Conservation (phyloP, 208 protist species). For the Trypanosoma grayi region DNA sequence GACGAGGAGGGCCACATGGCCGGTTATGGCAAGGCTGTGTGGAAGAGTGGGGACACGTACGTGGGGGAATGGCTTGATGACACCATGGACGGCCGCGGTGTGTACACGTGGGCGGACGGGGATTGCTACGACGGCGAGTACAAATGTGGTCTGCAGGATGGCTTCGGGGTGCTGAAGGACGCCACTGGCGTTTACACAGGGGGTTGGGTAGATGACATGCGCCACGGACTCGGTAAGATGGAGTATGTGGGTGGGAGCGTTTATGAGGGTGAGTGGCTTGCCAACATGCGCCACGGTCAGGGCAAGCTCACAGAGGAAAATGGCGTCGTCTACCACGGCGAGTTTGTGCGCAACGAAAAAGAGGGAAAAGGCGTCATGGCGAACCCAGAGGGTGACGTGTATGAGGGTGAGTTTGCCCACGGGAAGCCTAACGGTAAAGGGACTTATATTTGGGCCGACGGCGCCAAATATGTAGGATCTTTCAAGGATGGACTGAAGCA, state of each 20-base stretch:
- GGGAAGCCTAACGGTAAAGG: slow-evolving; percentile 77
- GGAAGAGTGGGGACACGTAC: slow-evolving; percentile 81
- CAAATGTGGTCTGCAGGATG: slow-evolving; percentile 58
- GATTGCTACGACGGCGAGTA: slow-evolving; percentile 76
- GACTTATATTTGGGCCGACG: slow-evolving; percentile 80
- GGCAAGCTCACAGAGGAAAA: slow-evolving; percentile 67
- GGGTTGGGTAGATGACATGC: slow-evolving; percentile 84
- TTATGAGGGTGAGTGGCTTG: slow-evolving; percentile 88
- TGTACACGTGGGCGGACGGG: slow-evolving; percentile 78
- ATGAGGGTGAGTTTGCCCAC: slow-evolving; percentile 76
- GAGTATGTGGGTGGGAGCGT: slow-evolving; percentile 66
- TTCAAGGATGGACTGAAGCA: slow-evolving; percentile 86
- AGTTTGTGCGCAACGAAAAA: slow-evolving; percentile 75
- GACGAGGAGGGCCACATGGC: slow-evolving; percentile 66
- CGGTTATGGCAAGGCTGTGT: slow-evolving; percentile 73
- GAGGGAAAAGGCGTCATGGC: slow-evolving; percentile 73
- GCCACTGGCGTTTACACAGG: slow-evolving; percentile 73
- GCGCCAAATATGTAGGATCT: slow-evolving; percentile 73
- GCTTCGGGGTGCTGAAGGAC: slow-evolving; percentile 81
- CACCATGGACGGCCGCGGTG: slow-evolving; percentile 65
- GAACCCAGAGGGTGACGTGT: slow-evolving; percentile 72
- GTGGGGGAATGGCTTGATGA: slow-evolving; percentile 77
- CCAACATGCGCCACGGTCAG: slow-evolving; percentile 77
- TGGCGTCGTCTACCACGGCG: slow-evolving; percentile 61
- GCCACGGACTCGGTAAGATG: slow-evolving; percentile 78